These are phyloP conservation scores for Rehmannia glutinosa DNA, from an alignment of 257 asterid genomes.

Conservation along the genomic window DNA sequence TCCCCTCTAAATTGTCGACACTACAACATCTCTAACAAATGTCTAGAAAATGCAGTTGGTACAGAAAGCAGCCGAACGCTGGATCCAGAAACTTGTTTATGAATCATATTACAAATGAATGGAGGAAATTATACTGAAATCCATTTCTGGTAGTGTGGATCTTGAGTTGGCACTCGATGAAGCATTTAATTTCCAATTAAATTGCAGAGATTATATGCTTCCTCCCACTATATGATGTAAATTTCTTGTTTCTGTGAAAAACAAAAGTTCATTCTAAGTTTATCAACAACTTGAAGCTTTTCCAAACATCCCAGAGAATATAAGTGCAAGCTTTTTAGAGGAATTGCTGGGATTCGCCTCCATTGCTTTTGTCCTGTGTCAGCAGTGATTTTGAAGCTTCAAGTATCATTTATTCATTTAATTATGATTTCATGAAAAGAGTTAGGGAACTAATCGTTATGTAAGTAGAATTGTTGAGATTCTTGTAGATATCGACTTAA, in stretches of 20 bases:
- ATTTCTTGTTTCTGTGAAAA: neutral
- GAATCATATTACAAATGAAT: constrained; percentile 2
- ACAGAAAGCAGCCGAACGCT: neutral
- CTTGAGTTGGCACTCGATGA: neutral
- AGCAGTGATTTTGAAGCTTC: too few species aligned
- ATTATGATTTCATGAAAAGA: too few species aligned
- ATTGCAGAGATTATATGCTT: neutral
- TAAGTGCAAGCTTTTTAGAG: neutral
- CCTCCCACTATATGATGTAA: constrained; percentile 3
- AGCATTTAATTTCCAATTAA: neutral
- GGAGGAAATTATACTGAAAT: constrained; percentile 4
- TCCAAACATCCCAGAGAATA: constrained; percentile 4
- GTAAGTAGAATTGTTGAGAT: too few species aligned
- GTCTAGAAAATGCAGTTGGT: constrained; percentile 11
- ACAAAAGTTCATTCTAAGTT: neutral
- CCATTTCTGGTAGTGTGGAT: neutral
- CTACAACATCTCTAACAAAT: neutral
- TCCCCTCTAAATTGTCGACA: too few species aligned
- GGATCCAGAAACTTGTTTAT: neutral
- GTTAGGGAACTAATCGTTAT: too few species aligned
- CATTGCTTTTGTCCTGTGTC: neutral
- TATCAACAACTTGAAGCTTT: neutral
- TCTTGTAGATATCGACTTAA: too few species aligned
- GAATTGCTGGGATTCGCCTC: constrained; percentile 1
- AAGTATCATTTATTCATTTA: too few species aligned